Conservation (phyloP, 257 asterid species). For the Ilex aquifolium region DNA sequence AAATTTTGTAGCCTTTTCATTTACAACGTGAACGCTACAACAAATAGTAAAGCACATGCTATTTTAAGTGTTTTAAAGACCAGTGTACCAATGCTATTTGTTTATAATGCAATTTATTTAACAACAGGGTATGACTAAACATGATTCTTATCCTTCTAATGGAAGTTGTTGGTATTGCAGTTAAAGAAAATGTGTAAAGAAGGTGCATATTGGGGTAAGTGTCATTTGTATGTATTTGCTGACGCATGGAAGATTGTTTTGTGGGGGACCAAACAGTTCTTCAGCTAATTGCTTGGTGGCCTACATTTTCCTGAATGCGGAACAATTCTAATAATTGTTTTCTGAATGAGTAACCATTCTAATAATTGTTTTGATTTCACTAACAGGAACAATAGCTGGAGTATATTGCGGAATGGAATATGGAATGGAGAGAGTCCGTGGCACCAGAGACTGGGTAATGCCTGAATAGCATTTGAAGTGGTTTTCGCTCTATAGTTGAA, state of each 20-base stretch:
- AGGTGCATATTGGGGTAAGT: constrained; percentile 94
- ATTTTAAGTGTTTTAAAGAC: neutral
- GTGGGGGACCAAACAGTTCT: neutral
- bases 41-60: neutral
- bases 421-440: constrained; percentile 64
- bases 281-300: neutral
- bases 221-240: constrained; percentile 2
- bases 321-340: neutral
- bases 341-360: neutral
- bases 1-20: neutral
- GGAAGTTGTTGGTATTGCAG: constrained; percentile 38
- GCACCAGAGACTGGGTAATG: constrained; percentile 80
- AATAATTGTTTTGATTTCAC: neutral
- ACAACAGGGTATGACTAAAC: neutral
- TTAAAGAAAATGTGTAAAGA: constrained; percentile 86
- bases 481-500: too few species aligned
- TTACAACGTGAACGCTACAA: neutral
- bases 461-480: neutral
- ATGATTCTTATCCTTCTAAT: constrained; percentile 9
- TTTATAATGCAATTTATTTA: neutral
- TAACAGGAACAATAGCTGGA: constrained; percentile 76
- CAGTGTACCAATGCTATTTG: neutral
- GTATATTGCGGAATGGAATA: constrained; percentile 69
- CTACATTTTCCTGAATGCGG: too few species aligned
- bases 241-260: neutral